phyloP scores from a whole-genome alignment of 2,329 filamentous ascomycete genomes.

The Pestalotiopsis sp. region DNA sequence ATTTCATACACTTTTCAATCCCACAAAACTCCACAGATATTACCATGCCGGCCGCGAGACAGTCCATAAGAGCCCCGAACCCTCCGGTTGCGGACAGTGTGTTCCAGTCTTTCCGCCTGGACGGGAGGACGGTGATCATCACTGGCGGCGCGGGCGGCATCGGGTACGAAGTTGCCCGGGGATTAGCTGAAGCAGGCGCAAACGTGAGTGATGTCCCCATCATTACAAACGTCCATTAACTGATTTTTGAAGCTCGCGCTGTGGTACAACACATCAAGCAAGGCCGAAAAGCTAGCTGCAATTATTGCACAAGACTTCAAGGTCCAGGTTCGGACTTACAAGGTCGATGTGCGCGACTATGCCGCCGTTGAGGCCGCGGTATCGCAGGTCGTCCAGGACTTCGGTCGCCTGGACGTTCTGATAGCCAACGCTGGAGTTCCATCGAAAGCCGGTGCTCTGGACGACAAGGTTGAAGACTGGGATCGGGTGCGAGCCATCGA shows the following conservation, averaged over 20 bases:
- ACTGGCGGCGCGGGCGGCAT: conserved; percentile 39
- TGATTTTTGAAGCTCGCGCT: conserved; percentile 17
- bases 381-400: conserved; percentile 59
- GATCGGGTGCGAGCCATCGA: conserved; percentile 70
- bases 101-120: conserved; percentile 31
- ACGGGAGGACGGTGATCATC: conserved; percentile 33
- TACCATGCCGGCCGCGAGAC: neutral
- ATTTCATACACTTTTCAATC: neutral
- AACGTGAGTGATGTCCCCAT: conserved; percentile 12
- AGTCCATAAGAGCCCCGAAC: conserved; percentile 17
- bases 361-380: conserved; percentile 54
- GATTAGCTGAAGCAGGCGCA: conserved; percentile 37
- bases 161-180: conserved; percentile 35
- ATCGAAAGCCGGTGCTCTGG: conserved; percentile 69
- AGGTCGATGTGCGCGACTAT: conserved; percentile 60
- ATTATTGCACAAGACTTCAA: conserved; percentile 17
- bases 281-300: conserved; percentile 16
- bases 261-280: conserved; percentile 21
- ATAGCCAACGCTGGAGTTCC: conserved; percentile 78
- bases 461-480: conserved; percentile 67
- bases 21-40: neutral
- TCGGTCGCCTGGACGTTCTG: conserved; percentile 76
- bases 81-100: conserved; percentile 26
- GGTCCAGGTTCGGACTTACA: conserved; percentile 58
- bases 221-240: too few species aligned